Evolutionary conservation across 2,329 filamentous ascomycete species (phyloP), one percentile per base, ranked within the genome.

Genomic region (Phyllosticta citriasiana): DNA sequence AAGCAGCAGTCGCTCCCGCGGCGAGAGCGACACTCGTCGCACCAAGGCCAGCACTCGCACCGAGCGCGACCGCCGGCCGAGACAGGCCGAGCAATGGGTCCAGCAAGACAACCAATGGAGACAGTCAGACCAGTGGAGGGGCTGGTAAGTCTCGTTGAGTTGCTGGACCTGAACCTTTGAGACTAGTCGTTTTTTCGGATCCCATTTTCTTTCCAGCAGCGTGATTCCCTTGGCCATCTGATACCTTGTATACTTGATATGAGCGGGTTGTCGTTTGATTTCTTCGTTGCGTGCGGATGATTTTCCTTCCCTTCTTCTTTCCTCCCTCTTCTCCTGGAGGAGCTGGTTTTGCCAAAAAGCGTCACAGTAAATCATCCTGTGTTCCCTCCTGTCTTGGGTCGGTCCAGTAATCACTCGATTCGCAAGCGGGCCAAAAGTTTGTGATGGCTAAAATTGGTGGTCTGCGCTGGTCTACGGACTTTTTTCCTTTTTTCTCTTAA

Each of bases 1-100:
- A 2, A 54, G 59, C 27, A 61, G 59, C 30, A 61, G 55, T 27
- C 33, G 50, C 2, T 61, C 59, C n/a, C 54, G 59, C 16, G 57
- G 59, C 50, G 59, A 57, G 16, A 47, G 55, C 50, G 59, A 57
- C 27, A 30, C 27, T 47, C 40, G 40, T n/a, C 40, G 40, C 16
- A 47, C 40, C 16, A 47, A 47, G 14, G 14, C n/a, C 12, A 47
- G 40, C 40, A 47, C 16, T 2, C 40, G 40, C 40, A 47, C 40
- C 19, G 40, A 47, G 40, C 16, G 40, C 16, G 40, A 47, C 12
- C 40, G 40, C 40, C 40, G 40, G 40, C 40, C 40, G 2, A 47
- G 16, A 47, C 40, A n/a, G 40, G 14, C 40, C 40, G 40, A 47
- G 40, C 40, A 47, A n/a, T n/a, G 40, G 40, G 40, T 47, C 16